A percentile compares a stretch with the other conserved stretches of the same genome.
These are phyloP conservation scores for Kodamaea plutei DNA, from an alignment of 1,139 yeast genomes.

Conservation along the genomic window DNA sequence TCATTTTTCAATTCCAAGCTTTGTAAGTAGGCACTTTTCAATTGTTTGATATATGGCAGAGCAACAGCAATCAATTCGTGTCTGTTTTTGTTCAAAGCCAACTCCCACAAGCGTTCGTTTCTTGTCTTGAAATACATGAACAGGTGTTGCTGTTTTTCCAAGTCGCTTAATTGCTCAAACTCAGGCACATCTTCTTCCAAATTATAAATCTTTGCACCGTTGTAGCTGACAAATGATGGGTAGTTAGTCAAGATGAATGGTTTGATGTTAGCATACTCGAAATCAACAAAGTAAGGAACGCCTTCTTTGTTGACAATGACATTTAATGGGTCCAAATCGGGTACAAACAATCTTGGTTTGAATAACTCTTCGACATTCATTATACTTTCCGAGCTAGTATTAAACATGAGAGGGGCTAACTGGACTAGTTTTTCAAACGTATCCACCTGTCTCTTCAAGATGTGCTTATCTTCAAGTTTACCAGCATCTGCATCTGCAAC, in stretches of 20 bases:
- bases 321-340: conserved; percentile 90
- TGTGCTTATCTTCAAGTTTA: conserved; percentile 37
- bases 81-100: conserved; percentile 59
- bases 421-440: conserved; percentile 58
- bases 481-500: conserved; percentile 51
- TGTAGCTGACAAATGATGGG: conserved; percentile 81
- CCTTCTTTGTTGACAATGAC: conserved; percentile 49
- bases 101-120: conserved; percentile 87
- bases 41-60: conserved; percentile 67
- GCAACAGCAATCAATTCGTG: conserved; percentile 73
- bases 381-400: conserved; percentile 45
- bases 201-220: conserved; percentile 81
- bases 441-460: conserved; percentile 45
- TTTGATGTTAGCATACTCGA: conserved; percentile 73
- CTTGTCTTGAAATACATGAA: conserved; percentile 87
- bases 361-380: conserved; percentile 60
- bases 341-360: conserved; percentile 69
- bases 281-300: conserved; percentile 60
- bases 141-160: conserved; percentile 74
- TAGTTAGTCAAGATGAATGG: conserved; percentile 76
- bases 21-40: conserved; percentile 63
- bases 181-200: conserved; percentile 71
- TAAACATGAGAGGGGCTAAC: conserved; percentile 54
- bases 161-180: conserved; percentile 60
- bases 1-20: conserved; percentile 60